Base-by-base conservation (phyloP, 768 basidiomycete genomes). In the Phanerodontia chrysosporium region DNA sequence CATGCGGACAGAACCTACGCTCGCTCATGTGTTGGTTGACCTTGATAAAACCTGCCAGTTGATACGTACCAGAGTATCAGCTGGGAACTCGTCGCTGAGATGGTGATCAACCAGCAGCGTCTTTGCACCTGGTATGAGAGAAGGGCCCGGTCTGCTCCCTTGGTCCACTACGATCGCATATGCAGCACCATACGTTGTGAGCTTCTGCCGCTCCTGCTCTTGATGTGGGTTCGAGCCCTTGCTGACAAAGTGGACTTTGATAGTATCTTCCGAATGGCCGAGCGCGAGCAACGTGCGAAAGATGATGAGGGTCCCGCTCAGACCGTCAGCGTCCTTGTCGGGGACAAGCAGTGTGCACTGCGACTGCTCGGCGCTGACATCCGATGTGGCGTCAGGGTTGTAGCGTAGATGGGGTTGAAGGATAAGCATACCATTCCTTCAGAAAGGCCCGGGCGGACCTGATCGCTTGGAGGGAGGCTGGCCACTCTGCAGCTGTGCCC, bases 41-140 rank as follows among this genome's bases (percentile, higher is more conserved):
- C 39, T 12, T 42, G 39, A 8, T 10, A 18, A 4, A 28, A 22
- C 16, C 21, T 24, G 36, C 16, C 13, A 13, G 28, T 18, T n/a
- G n/a, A n/a, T n/a, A n/a, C 61, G 59, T 51, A 78, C 74, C 13
- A 60, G 22, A 2, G 75, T 66, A 25, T 65, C 69, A 1, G 70
- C 68, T 0, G 78, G 77, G 61, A 75, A 80, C 59, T 73, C 70
- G 21, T 68, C 67, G 18, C 73, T 76, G 65, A 73, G 70, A 64
- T 81, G 80, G 65, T 81, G 80, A 66, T 81, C 80, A n/a, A 81
- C 66, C 36, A 81, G 67, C 29, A 81, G 71, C 29, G 70, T 69
- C 53, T 60, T 58, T 21, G 65, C 67, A 24, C 45, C 62, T 28
- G 28, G 56, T 44, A 74, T 64, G 1, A 76, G 54, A 1, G 75